Conservation (phyloP, 2,329 filamentous ascomycete genomes). For the Dactylellina drechsleri region DNA sequence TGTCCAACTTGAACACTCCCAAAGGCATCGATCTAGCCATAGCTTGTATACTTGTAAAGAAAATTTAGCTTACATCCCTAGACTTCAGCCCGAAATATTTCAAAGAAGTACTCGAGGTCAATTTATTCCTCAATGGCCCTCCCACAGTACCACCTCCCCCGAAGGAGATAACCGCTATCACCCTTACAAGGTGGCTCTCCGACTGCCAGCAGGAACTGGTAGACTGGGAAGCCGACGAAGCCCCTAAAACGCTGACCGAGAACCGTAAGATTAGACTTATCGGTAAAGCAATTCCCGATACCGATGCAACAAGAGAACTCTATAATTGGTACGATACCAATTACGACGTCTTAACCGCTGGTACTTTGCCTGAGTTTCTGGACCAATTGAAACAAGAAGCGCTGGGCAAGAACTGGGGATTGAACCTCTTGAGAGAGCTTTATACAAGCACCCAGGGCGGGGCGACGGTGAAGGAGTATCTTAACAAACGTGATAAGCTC, state of each 20-base stretch:
- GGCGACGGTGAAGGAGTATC: neutral
- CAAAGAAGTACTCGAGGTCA: too few relatives aligned
- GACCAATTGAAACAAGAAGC: neutral
- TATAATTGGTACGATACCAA: neutral
- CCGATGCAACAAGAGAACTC: neutral
- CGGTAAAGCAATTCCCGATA: neutral
- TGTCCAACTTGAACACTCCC: too few relatives aligned
- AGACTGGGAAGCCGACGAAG: neutral
- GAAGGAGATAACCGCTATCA: neutral
- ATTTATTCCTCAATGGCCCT: too few relatives aligned
- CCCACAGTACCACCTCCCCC: too few relatives aligned
- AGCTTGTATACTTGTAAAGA: too few relatives aligned
- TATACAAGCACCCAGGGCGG: neutral
- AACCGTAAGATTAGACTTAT: neutral
- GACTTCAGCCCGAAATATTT: too few relatives aligned
- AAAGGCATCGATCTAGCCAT: too few relatives aligned
- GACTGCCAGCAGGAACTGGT: neutral
- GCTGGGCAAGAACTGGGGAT: neutral
- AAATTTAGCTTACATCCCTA: too few relatives aligned
- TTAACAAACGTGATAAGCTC: neutral
- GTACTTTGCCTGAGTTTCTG: neutral
- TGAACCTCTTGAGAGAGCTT: neutral
- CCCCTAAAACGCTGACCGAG: neutral
- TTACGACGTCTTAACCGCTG: neutral
- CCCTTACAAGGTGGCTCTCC: neutral